Conservation (phyloP, 2,329 filamentous ascomycete genomes). For the Davidsoniella eucalypti region DNA sequence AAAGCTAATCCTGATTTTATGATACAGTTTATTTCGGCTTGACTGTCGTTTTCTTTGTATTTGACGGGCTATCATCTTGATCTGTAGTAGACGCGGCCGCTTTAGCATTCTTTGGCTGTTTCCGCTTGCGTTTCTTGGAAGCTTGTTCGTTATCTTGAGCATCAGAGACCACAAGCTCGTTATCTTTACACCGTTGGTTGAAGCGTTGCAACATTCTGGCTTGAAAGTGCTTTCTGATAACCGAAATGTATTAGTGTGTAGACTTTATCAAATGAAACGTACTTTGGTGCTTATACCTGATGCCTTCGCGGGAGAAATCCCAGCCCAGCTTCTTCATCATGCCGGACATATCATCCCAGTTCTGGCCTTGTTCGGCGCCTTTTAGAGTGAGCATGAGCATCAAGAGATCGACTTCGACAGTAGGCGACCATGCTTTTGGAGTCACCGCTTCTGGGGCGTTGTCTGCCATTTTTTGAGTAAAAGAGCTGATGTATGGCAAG, state of each 20-base stretch:
- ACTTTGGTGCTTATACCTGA: background rate
- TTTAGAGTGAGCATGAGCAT: conserved; percentile 5
- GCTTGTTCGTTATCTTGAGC: background rate
- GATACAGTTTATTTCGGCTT: no score
- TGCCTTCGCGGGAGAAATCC: background rate
- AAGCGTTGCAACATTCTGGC: background rate
- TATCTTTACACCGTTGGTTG: no score
- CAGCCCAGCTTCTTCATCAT: conserved; percentile 1
- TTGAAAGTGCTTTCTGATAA: conserved; percentile 1
- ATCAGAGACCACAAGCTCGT: no score
- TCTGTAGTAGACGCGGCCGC: no score
- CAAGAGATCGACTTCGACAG: conserved; percentile 4
- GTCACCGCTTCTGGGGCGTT: background rate
- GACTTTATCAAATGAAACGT: background rate
- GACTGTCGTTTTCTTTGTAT: no score
- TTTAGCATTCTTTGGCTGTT: background rate
- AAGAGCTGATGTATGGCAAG: no score
- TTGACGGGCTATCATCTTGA: no score
- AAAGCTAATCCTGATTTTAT: no score
- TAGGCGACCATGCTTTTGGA: background rate
- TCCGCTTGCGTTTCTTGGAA: background rate
- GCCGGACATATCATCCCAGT: conserved; percentile 1
- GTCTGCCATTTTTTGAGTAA: background rate
- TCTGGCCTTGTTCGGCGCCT: background rate
- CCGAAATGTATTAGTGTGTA: background rate